Evolutionary conservation across 2,329 filamentous ascomycete species (phyloP).

Genomic region (Colletotrichum graminicola): DNA sequence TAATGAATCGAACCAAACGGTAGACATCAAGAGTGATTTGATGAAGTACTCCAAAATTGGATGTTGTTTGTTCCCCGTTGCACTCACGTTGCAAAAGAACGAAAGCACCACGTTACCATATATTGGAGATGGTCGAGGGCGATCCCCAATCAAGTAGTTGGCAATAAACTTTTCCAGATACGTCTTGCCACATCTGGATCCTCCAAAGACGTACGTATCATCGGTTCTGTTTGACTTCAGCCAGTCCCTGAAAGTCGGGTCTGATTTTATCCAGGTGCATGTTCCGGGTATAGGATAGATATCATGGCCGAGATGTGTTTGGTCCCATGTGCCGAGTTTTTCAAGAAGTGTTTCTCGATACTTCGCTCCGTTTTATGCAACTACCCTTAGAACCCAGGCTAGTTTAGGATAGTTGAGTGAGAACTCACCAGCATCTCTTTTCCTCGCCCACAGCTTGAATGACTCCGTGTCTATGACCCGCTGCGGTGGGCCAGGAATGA

Average conservation of each 20-base stretch:
- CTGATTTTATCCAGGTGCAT: constrained; percentile 43
- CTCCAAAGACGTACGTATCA: constrained; percentile 40
- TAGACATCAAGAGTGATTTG: constrained; percentile 38
- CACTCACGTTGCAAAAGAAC: constrained; percentile 43
- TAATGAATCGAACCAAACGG: constrained; percentile 41
- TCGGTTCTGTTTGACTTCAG: constrained; percentile 30
- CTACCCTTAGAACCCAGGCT: neutral
- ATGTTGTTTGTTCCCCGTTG: constrained; percentile 34
- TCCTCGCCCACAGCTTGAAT: constrained; percentile 19
- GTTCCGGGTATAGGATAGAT: constrained; percentile 38
- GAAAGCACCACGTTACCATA: constrained; percentile 41
- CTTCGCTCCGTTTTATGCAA: neutral
- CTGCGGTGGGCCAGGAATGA: neutral
- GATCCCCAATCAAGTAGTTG: constrained; percentile 37
- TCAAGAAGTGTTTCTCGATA: constrained; percentile 4
- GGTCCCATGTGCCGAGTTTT: constrained; percentile 22
- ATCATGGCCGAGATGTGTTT: constrained; percentile 24
- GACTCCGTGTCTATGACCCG: neutral
- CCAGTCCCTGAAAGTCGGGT: constrained; percentile 41
- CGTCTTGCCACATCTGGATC: constrained; percentile 44
- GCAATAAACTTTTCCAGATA: constrained; percentile 44
- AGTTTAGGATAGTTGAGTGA: no score
- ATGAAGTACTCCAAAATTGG: constrained; percentile 45
- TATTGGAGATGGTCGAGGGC: neutral
- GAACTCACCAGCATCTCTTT: constrained; percentile 13